Evolutionary conservation across 1,139 yeast genomes (phyloP), one percentile per base, ranked within the genome.

Genomic region (Candida anutae): DNA sequence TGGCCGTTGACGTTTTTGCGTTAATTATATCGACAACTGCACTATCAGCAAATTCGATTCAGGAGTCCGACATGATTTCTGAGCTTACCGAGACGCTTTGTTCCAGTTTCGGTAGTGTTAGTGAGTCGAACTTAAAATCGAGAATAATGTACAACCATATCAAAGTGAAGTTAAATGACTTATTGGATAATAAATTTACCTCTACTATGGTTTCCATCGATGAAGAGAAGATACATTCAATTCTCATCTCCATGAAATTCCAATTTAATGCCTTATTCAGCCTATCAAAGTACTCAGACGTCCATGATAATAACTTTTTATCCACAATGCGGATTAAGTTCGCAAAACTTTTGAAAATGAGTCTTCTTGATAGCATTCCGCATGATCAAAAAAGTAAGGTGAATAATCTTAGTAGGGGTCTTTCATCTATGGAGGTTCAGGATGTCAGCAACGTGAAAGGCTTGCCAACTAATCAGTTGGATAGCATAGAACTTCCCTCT

Each of bases 291-390:
- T n/a, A n/a, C n/a, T n/a, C n/a, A n/a, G n/a, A n/a, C n/a, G n/a
- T n/a, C n/a, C n/a, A n/a, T n/a, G n/a, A n/a, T n/a, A n/a, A n/a
- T n/a, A 53, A 55, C 23, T 68, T 83, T 36, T 62, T 80, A 24
- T 50, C 52, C 5, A 67, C 83, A 28, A 57, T 85, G 23, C 62
- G 77, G 28, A 68, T 77, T 39, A 69, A 84, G 37, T 77, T 79
- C 38, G 57, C 56, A 3, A 75, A n/a, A n/a, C n/a, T n/a, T n/a
- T n/a, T n/a, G n/a, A n/a, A n/a, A n/a, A n/a, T n/a, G n/a, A n/a
- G n/a, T n/a, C n/a, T n/a, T n/a, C n/a, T n/a, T n/a, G n/a, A n/a
- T n/a, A n/a, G n/a, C n/a, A n/a, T n/a, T n/a, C n/a, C n/a, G n/a
- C n/a, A n/a, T n/a, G n/a, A n/a, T n/a, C n/a, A n/a, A n/a, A n/a